phyloP scores from a whole-genome alignment of 2,329 filamentous ascomycete genomes.

The Colletotrichum tropicale region DNA sequence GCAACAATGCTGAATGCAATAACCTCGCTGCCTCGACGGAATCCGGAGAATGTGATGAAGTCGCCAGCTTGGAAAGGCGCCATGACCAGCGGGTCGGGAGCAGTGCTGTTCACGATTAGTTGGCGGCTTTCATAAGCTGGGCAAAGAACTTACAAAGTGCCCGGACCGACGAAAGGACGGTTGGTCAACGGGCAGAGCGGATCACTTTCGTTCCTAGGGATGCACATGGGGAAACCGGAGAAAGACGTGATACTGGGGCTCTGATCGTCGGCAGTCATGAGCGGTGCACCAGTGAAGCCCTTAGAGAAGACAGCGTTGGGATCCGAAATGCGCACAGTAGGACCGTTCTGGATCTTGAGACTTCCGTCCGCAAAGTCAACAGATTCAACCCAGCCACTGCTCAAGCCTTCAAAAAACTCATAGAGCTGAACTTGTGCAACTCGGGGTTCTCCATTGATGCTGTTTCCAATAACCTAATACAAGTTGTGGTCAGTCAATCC shows the following conservation, averaged over 20 bases:
- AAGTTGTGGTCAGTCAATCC: not conserved
- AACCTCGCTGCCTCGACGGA: constrained; percentile 32
- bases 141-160: constrained; percentile 33
- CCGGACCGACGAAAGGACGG: constrained; percentile 34
- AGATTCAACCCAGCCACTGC: constrained; percentile 38
- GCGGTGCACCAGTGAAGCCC: constrained; percentile 28
- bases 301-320: constrained; percentile 45
- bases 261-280: constrained; percentile 50
- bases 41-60: constrained; percentile 37
- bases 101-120: constrained; percentile 26
- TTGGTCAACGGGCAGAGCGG: constrained; percentile 39
- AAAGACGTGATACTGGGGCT: constrained; percentile 51
- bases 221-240: constrained; percentile 56
- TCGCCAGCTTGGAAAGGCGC: constrained; percentile 39
- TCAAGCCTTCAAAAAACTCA: constrained; percentile 39
- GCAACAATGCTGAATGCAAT: constrained; percentile 40
- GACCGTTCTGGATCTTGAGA: constrained; percentile 31
- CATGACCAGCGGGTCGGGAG: constrained; percentile 38
- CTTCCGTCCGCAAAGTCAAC: constrained; percentile 35
- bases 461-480: constrained; percentile 38
- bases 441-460: constrained; percentile 33
- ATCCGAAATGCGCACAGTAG: constrained; percentile 44
- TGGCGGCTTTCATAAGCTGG: not conserved
- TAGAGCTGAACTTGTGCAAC: constrained; percentile 37
- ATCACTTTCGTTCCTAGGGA: constrained; percentile 43